These are phyloP conservation scores for Neonectria hederae DNA, from an alignment of 2,329 filamentous ascomycete species.

Conservation along the genomic window DNA sequence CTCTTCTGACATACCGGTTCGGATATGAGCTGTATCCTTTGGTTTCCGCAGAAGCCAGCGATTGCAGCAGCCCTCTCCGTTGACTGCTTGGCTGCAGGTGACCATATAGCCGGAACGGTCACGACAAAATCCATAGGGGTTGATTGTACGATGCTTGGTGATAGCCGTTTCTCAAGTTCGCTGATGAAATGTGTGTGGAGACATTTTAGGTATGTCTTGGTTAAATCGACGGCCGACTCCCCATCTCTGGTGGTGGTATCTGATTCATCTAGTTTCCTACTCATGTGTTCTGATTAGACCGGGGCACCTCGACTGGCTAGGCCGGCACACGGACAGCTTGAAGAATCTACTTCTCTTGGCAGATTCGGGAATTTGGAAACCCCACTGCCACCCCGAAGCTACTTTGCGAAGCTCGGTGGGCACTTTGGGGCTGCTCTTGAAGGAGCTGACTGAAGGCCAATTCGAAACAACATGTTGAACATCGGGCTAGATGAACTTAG, in stretches of 20 bases:
- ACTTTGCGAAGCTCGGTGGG: constrained; percentile 59
- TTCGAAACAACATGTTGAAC: constrained; percentile 53
- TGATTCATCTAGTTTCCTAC: constrained; percentile 50
- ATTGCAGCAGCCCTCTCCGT: constrained; percentile 54
- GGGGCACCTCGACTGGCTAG: not conserved
- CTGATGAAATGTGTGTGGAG: constrained; percentile 59
- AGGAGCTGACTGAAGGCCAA: constrained; percentile 53
- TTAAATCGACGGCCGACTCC: constrained; percentile 49
- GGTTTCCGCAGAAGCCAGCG: constrained; percentile 51
- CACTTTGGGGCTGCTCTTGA: constrained; percentile 55
- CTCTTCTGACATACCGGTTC: constrained; percentile 52
- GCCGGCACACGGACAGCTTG: constrained; percentile 55
- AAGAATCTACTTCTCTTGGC: constrained; percentile 55
- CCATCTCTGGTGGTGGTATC: constrained; percentile 43
- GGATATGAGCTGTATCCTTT: constrained; percentile 58
- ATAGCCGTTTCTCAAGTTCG: constrained; percentile 54
- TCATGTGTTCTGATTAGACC: constrained; percentile 25
- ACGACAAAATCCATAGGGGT: constrained; percentile 63
- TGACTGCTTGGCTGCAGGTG: constrained; percentile 61
- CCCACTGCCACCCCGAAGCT: constrained; percentile 57
- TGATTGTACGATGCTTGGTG: constrained; percentile 51
- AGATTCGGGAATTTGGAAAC: constrained; percentile 56
- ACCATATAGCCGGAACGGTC: constrained; percentile 69
- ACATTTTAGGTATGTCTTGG: constrained; percentile 56
- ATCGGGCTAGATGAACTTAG: constrained; percentile 48